These are phyloP conservation scores for Neurospora sp. DNA, from an alignment of 495 filamentous ascomycete species.

Conservation along the genomic window DNA sequence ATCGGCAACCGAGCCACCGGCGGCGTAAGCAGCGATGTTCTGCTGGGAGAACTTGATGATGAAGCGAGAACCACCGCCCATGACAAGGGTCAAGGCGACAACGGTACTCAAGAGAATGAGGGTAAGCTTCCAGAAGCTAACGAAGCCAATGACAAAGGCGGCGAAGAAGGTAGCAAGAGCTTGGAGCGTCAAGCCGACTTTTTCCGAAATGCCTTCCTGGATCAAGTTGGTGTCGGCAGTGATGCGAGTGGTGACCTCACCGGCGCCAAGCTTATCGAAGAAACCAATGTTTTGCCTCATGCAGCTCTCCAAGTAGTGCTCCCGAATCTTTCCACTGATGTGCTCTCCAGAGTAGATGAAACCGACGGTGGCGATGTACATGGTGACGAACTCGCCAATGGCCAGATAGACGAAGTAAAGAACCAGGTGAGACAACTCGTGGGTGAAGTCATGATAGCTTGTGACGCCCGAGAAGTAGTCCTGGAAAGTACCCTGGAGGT, in stretches of 20 bases:
- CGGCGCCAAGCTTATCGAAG: constrained; percentile 84
- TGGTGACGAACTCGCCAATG: constrained; percentile 70
- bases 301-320: constrained; percentile 73
- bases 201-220: constrained; percentile 83
- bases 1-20: constrained; percentile 82
- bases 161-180: constrained; percentile 72
- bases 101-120: constrained; percentile 73
- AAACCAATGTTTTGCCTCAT: constrained; percentile 86
- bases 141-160: constrained; percentile 80
- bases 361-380: constrained; percentile 74
- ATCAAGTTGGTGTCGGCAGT: constrained; percentile 84
- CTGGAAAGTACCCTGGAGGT: constrained; percentile 64
- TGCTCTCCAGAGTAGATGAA: constrained; percentile 95
- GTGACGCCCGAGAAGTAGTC: constrained; percentile 42
- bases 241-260: constrained; percentile 87
- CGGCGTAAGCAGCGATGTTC: constrained; percentile 66
- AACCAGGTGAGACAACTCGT: constrained; percentile 52
- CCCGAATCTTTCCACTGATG: constrained; percentile 72
- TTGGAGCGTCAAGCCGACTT: constrained; percentile 64
- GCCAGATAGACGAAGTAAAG: constrained; percentile 88
- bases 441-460: constrained; percentile 44
- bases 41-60: constrained; percentile 72
- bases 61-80: constrained; percentile 61
- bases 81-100: constrained; percentile 58
- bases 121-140: constrained; percentile 78